phyloP scores from a whole-genome alignment of 495 filamentous ascomycete genomes.

The Clavariopsis aquatica region DNA sequence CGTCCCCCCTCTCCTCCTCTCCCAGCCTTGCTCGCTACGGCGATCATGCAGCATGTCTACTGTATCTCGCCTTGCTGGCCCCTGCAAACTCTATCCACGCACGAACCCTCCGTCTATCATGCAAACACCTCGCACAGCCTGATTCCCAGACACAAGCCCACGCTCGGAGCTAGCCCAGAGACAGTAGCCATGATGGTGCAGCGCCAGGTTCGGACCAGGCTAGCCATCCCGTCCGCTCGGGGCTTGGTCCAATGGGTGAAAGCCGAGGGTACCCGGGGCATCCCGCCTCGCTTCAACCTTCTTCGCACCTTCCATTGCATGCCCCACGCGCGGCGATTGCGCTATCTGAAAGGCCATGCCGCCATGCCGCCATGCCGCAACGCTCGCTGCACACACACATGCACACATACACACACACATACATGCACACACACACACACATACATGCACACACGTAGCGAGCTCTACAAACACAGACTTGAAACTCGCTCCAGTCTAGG shows the following conservation, averaged over 20 bases:
- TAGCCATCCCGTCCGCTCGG: neutral
- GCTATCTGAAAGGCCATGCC: neutral
- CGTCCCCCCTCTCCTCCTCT: no score
- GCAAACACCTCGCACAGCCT: neutral
- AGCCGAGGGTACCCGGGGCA: neutral
- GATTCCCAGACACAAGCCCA: neutral
- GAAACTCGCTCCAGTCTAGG: no score
- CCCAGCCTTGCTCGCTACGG: no score
- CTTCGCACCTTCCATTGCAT: slow-evolving; percentile 13
- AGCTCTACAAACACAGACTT: no score
- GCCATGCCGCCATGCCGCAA: neutral
- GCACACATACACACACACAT: no score
- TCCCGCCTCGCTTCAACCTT: neutral
- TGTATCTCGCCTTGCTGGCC: neutral
- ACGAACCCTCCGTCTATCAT: neutral
- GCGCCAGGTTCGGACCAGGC: no score
- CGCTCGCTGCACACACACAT: neutral
- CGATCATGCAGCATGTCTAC: no score
- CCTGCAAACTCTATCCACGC: neutral
- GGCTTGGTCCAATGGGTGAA: neutral
- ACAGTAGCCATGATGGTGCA: neutral
- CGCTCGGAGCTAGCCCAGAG: neutral
- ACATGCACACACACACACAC: no score
- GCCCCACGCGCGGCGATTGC: slow-evolving; percentile 1
- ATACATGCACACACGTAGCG: no score